Conservation (phyloP, 2,329 filamentous ascomycete species). For the Aspergillus fijiensis region DNA sequence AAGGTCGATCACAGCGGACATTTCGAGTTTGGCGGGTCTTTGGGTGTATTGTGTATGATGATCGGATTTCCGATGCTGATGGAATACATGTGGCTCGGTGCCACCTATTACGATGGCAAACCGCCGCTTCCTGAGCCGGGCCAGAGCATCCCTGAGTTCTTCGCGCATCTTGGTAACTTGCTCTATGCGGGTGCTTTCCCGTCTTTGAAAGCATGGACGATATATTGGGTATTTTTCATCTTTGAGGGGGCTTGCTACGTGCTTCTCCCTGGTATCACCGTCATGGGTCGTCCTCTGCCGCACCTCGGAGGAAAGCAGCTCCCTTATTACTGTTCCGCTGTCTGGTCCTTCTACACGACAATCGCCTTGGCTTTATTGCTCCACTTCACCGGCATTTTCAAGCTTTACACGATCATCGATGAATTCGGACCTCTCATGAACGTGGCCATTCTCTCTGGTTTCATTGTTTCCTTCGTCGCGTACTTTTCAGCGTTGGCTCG, state of each 20-base stretch:
- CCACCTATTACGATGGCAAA: conserved; percentile 85
- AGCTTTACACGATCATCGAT: conserved; percentile 86
- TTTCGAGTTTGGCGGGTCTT: conserved; percentile 82
- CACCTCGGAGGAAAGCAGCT: conserved; percentile 83
- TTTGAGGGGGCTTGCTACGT: conserved; percentile 83
- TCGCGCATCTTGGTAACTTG: conserved; percentile 66
- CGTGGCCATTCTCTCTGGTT: conserved; percentile 89
- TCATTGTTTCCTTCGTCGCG: conserved; percentile 75
- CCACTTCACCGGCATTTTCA: conserved; percentile 82
- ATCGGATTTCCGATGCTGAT: conserved; percentile 88
- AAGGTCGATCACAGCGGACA: conserved; percentile 52
- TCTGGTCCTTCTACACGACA: conserved; percentile 83
- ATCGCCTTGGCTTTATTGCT: conserved; percentile 68
- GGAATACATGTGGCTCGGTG: conserved; percentile 99
- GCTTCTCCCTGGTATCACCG: conserved; percentile 80
- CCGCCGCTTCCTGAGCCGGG: conserved; percentile 67
- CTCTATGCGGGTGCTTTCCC: conserved; percentile 85
- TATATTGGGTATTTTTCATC: conserved; percentile 93
- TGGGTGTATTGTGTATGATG: conserved; percentile 84
- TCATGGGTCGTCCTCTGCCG: conserved; percentile 82
- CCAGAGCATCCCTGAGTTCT: conserved; percentile 70
- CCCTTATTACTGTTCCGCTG: conserved; percentile 90
- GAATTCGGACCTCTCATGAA: conserved; percentile 92
- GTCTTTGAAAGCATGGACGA: conserved; percentile 76
- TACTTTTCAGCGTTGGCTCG: conserved; percentile 82